These are phyloP conservation scores for Cucumis cinereus DNA, from an alignment of 306 rosid species.

Conservation along the genomic window DNA sequence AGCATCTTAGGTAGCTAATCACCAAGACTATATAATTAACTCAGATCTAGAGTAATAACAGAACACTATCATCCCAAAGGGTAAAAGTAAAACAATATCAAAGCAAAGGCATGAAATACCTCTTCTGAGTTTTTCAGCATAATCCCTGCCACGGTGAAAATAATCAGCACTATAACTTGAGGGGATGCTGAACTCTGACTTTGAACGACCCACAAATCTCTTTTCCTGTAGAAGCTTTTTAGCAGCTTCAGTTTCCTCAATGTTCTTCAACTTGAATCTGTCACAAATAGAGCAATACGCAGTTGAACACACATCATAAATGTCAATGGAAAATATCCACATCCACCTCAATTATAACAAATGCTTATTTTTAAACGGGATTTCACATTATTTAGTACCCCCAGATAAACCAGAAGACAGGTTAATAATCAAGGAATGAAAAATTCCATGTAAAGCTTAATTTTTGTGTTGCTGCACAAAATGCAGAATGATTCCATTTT, in stretches of 20 bases:
- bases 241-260: slow-evolving; percentile 98
- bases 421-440: background rate
- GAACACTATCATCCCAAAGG: background rate
- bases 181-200: slow-evolving; percentile 81
- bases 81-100: background rate
- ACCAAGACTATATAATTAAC: background rate
- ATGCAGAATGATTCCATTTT: background rate
- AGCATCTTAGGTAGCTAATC: background rate
- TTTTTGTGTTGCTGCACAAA: background rate
- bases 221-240: slow-evolving; percentile 90
- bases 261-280: slow-evolving; percentile 83
- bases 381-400: background rate
- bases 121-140: slow-evolving; percentile 94
- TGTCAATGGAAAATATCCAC: background rate
- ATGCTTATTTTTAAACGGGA: background rate
- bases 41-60: background rate
- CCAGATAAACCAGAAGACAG: background rate
- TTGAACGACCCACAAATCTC: slow-evolving; percentile 68
- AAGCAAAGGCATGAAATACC: slow-evolving; percentile 30
- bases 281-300: slow-evolving; percentile 2
- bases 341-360: background rate
- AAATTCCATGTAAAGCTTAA: background rate
- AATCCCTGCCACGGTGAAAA: slow-evolving; percentile 98
- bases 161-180: slow-evolving; percentile 92
- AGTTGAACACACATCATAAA: background rate